These are phyloP conservation scores for Chrysanthemum seticuspe DNA, from an alignment of 129 eudicot species.

Conservation along the genomic window DNA sequence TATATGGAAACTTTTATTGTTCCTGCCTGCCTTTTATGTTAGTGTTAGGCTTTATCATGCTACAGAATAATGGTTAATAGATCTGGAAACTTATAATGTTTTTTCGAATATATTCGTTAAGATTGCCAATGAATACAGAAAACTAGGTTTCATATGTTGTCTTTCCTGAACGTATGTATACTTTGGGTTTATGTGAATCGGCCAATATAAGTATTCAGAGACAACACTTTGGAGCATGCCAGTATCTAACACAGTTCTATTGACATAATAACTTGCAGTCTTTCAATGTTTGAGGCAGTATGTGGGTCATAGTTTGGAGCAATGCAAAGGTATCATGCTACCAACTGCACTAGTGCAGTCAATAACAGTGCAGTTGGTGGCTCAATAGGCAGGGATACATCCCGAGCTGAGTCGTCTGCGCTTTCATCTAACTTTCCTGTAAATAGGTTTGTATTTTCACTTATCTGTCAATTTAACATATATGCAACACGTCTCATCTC, in stretches of 20 bases:
- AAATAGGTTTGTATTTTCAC: conserved; percentile 30
- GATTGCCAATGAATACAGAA: too few species aligned
- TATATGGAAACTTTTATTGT: too few species aligned
- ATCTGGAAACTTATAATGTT: too few species aligned
- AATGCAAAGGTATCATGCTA: conserved; percentile 98
- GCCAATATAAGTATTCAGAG: not conserved
- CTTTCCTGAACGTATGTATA: not conserved
- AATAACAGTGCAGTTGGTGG: conserved; percentile 80
- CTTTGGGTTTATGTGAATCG: not conserved
- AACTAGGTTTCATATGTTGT: too few species aligned
- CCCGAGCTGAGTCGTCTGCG: conserved; percentile 73
- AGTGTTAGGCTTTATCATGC: too few species aligned
- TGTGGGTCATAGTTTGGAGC: conserved; percentile 86
- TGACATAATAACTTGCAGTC: conserved; percentile 29
- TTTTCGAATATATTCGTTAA: too few species aligned
- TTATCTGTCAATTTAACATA: not conserved
- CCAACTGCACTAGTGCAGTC: conserved; percentile 96
- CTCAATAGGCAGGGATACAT: conserved; percentile 63
- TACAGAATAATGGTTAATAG: too few species aligned
- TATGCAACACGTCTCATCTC: not conserved
- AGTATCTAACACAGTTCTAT: conserved; percentile 29
- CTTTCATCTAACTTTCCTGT: conserved; percentile 62
- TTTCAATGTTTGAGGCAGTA: conserved; percentile 82
- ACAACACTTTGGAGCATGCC: conserved; percentile 3
- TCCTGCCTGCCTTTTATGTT: too few species aligned